These are phyloP conservation scores for Acanthamoeba divionensis DNA, from an alignment of 208 protist genomes.

Conservation along the genomic window DNA sequence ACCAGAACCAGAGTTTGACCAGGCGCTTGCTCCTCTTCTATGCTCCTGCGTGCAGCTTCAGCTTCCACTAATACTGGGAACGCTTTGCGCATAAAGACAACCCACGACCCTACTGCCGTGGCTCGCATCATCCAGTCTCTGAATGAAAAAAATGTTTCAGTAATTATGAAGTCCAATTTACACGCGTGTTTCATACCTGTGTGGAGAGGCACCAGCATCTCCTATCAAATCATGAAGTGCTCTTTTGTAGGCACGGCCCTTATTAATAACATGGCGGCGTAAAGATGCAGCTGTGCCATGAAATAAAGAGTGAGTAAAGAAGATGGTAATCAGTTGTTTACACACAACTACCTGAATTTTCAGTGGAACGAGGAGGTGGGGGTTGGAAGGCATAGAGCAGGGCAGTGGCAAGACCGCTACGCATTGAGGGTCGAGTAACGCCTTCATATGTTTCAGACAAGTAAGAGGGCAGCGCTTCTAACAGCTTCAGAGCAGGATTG, in stretches of 20 bases:
- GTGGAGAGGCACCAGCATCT: constrained; percentile 13
- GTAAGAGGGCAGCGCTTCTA: not conserved
- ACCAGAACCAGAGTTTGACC: too few species aligned
- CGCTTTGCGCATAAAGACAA: not conserved
- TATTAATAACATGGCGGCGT: constrained; percentile 15
- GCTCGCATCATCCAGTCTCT: constrained; percentile 32
- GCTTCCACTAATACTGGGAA: constrained; percentile 29
- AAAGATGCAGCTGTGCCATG: not conserved
- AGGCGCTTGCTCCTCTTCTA: not conserved
- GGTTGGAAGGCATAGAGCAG: constrained; percentile 37
- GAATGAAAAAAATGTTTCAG: not conserved
- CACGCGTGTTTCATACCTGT: not conserved
- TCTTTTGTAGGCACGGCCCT: not conserved
- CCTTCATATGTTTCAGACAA: constrained; percentile 17
- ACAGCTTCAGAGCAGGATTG: constrained; percentile 20
- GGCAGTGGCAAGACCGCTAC: constrained; percentile 17
- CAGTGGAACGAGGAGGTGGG: not conserved
- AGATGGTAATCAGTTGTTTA: too few species aligned
- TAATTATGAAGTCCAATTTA: not conserved
- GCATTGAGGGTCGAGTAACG: constrained; percentile 5
- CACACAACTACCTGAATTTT: not conserved
- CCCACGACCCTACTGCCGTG: constrained; percentile 15
- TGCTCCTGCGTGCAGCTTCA: constrained; percentile 1
- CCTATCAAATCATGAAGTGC: constrained; percentile 5
- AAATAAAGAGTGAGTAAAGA: not conserved